phyloP scores from a whole-genome alignment of 805 yeast species.

The Candida fluviatilis region DNA sequence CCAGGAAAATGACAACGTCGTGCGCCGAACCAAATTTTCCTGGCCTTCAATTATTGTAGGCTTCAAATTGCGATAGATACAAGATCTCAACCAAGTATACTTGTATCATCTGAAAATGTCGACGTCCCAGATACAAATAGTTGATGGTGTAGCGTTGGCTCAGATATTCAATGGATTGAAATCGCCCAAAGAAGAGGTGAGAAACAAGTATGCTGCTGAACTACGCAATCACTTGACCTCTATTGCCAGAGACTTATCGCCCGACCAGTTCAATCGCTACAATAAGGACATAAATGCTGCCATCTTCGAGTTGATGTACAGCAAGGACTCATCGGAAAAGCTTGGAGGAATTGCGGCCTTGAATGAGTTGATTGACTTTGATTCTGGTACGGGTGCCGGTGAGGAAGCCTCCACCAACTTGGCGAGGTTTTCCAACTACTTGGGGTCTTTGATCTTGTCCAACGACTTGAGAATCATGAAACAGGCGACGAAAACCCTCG shows the following conservation, averaged over 20 bases:
- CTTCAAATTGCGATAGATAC: no score
- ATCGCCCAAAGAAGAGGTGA: slow-evolving; percentile 38
- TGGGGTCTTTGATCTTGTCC: slow-evolving; percentile 74
- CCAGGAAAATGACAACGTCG: no score
- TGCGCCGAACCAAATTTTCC: no score
- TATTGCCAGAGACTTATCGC: slow-evolving; percentile 73
- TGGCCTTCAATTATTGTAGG: no score
- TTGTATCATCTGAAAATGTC: slow-evolving; percentile 14
- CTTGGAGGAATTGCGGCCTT: slow-evolving; percentile 91
- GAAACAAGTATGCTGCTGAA: slow-evolving; percentile 61
- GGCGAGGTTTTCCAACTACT: slow-evolving; percentile 85
- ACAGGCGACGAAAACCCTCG: slow-evolving; percentile 81
- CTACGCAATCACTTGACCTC: slow-evolving; percentile 65
- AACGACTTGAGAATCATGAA: slow-evolving; percentile 82
- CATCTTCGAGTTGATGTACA: slow-evolving; percentile 79
- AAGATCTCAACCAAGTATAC: no score
- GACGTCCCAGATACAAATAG: slow-evolving; percentile 26
- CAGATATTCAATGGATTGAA: slow-evolving; percentile 52
- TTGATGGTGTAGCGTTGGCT: slow-evolving; percentile 48
- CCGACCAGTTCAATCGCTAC: slow-evolving; percentile 77
- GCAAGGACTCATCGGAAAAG: slow-evolving; percentile 65
- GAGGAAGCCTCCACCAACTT: slow-evolving; percentile 86
- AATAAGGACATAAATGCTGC: slow-evolving; percentile 83
- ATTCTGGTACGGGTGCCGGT: slow-evolving; percentile 57
- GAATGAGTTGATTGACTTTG: slow-evolving; percentile 80